Conservation (phyloP, 2,329 filamentous ascomycete species). For the Phoma sp. region DNA sequence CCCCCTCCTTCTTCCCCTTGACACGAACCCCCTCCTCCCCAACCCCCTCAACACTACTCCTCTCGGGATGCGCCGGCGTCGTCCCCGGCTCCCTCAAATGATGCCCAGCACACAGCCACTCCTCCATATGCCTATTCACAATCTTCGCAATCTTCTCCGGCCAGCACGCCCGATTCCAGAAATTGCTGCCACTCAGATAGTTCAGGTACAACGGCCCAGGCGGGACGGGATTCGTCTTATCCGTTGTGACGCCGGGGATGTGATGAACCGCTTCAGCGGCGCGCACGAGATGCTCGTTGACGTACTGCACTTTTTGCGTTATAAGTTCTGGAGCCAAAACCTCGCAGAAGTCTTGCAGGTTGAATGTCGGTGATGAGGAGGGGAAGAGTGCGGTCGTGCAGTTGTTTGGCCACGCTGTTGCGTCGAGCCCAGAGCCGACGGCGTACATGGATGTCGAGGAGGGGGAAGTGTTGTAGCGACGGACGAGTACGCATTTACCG, state of each 20-base stretch:
- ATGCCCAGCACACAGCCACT: conserved; percentile 65
- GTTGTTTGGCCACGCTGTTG: conserved; percentile 83
- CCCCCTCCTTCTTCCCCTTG: conserved; percentile 60
- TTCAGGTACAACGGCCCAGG: conserved; percentile 80
- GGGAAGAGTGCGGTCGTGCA: conserved; percentile 78
- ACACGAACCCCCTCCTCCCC: conserved; percentile 28
- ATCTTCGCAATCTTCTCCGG: conserved; percentile 88
- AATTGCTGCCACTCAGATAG: conserved; percentile 90
- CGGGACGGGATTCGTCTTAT: conserved; percentile 51
- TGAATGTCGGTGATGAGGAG: conserved; percentile 60
- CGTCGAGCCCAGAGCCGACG: conserved; percentile 64
- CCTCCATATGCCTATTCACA: conserved; percentile 78
- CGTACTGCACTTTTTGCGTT: conserved; percentile 78
- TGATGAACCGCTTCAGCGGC: conserved; percentile 55
- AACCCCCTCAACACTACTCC: conserved; percentile 22
- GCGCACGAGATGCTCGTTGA: conserved; percentile 77
- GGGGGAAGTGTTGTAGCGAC: conserved; percentile 71
- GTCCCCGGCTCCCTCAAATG: conserved; percentile 36
- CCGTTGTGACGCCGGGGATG: conserved; percentile 52
- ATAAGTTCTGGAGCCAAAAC: conserved; percentile 78
- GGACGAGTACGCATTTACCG: conserved; percentile 82
- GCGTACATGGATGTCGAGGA: not conserved
- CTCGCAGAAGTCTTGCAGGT: conserved; percentile 95
- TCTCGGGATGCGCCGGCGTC: conserved; percentile 17
- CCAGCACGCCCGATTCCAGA: conserved; percentile 92